Conservation (phyloP, 2,329 filamentous ascomycete genomes). For the Aspergillus sp. region DNA sequence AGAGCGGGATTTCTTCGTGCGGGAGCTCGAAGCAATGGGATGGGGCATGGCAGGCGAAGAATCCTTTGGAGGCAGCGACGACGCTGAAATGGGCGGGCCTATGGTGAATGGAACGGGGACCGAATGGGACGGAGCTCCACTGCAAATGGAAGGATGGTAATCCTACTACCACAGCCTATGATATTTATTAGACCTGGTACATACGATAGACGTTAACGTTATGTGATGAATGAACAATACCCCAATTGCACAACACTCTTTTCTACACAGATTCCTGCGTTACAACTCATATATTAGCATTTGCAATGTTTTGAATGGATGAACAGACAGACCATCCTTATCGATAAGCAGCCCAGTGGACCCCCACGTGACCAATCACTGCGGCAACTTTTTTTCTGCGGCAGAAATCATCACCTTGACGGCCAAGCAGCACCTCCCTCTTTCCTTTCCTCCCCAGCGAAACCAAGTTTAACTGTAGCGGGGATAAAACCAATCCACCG, state of each 20-base stretch:
- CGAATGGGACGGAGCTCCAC: conserved; percentile 40
- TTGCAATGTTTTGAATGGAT: neutral
- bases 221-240: neutral
- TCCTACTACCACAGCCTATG: neutral
- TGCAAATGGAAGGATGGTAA: conserved; percentile 40
- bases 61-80: conserved; percentile 30
- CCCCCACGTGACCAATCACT: conserved; percentile 29
- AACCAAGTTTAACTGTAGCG: conserved; percentile 18
- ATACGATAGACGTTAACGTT: neutral
- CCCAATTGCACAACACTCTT: neutral
- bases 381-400: conserved; percentile 32
- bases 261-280: neutral
- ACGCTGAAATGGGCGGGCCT: conserved; percentile 29
- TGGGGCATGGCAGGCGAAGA: conserved; percentile 48
- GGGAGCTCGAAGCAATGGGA: conserved; percentile 73
- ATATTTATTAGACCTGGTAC: neutral
- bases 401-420: conserved; percentile 18
- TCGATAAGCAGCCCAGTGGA: conserved; percentile 29
- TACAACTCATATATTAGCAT: neutral
- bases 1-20: conserved; percentile 76
- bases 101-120: conserved; percentile 34
- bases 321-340: conserved; percentile 14
- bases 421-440: neutral
- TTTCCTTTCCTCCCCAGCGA: conserved; percentile 11
- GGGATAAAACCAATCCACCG: conserved; percentile 14